phyloP scores from a whole-genome alignment of 257 asterid genomes.

The Leonotis leonurus region DNA sequence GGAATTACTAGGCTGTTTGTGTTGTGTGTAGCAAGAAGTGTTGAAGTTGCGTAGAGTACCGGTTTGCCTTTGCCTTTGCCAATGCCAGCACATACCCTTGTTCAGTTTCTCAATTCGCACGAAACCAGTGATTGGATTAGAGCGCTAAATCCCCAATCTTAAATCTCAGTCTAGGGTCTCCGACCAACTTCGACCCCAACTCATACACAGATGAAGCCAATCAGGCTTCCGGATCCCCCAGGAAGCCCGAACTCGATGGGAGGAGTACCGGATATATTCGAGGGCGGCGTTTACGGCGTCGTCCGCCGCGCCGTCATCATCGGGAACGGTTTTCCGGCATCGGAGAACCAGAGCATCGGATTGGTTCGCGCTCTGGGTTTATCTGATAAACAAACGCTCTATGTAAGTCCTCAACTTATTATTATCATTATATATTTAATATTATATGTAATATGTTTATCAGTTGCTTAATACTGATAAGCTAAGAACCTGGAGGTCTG shows the following conservation, averaged over 20 bases:
- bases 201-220: constrained; percentile 59
- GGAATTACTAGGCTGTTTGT: too few relatives aligned
- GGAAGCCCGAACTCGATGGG: constrained; percentile 59
- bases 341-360: constrained; percentile 92
- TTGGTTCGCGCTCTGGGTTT: constrained; percentile 89
- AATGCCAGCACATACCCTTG: constrained; percentile 1
- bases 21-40: too few relatives aligned
- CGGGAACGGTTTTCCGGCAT: constrained; percentile 86
- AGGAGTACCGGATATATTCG: constrained; percentile 80
- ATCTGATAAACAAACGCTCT: constrained; percentile 59
- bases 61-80: too few relatives aligned
- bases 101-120: neutral
- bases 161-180: constrained; percentile 27
- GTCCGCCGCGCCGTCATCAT: constrained; percentile 82
- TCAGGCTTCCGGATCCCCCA: constrained; percentile 91
- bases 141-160: neutral
- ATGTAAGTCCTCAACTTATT: constrained; percentile 32
- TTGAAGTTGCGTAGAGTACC: too few relatives aligned
- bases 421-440: neutral
- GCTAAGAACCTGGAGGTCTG: neutral
- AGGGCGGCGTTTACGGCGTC: constrained; percentile 66
- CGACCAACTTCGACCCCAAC: neutral
- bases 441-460: neutral
- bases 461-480: neutral
- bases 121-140: too few relatives aligned